Evolutionary conservation across 148 eudicot genomes (phyloP).

Genomic region (Rhododendron vialii): DNA sequence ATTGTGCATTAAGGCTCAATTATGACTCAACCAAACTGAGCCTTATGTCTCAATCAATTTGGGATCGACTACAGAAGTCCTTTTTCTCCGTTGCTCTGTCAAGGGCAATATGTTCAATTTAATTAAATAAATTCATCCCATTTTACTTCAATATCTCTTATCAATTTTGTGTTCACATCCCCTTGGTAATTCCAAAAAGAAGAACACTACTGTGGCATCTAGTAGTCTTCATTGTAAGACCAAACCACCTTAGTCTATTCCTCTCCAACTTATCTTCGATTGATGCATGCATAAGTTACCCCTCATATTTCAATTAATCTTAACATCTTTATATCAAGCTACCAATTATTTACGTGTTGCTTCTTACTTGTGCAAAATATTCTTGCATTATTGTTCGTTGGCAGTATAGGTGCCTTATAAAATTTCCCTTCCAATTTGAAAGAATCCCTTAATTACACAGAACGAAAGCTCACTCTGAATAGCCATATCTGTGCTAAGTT

Average conservation of each 20-base stretch:
- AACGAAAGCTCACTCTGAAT: background rate
- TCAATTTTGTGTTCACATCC: background rate
- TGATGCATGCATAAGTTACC: background rate
- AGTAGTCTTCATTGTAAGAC: background rate
- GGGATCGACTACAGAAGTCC: background rate
- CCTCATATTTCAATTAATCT: background rate
- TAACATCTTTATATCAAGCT: background rate
- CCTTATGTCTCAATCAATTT: background rate
- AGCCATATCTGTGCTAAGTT: background rate
- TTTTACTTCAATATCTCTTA: background rate
- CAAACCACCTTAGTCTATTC: background rate
- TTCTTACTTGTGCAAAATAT: background rate
- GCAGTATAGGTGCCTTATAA: background rate
- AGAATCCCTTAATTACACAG: background rate
- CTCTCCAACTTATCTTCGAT: background rate
- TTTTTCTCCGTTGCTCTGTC: background rate
- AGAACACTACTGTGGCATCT: background rate
- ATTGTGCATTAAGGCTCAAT: background rate
- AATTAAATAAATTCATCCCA: background rate
- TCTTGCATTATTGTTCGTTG: background rate
- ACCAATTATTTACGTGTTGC: background rate
- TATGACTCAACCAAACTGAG: background rate
- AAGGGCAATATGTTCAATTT: too few relatives aligned
- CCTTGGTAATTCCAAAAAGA: background rate
- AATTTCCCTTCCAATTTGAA: background rate